phyloP scores from a whole-genome alignment of 139 green algal species.

The Chlamydomonas sp. region DNA sequence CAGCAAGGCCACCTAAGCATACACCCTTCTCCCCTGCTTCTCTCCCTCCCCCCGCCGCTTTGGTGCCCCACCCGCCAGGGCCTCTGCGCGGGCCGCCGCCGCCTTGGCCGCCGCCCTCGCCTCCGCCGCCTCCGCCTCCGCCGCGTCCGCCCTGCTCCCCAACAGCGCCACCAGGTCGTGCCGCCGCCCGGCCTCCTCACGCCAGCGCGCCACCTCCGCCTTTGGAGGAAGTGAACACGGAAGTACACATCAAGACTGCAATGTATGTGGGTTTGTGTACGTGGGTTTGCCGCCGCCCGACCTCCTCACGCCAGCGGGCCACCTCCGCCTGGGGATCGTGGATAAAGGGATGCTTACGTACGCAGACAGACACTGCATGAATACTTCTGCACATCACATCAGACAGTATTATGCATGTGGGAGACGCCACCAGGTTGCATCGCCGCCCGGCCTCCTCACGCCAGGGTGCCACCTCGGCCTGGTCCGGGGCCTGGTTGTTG shows the following conservation, averaged over 20 bases:
- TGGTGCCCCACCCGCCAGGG: neutral
- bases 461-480: too few relatives aligned
- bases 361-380: too few relatives aligned
- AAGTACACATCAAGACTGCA: too few relatives aligned
- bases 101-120: neutral
- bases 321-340: slow-evolving; percentile 10
- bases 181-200: slow-evolving; percentile 12
- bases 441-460: slow-evolving; percentile 10
- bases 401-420: too few relatives aligned
- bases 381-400: too few relatives aligned
- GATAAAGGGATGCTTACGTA: too few relatives aligned
- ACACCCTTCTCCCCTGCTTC: too few relatives aligned
- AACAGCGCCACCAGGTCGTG: neutral
- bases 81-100: neutral
- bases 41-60: too few relatives aligned
- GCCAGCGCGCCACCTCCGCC: neutral
- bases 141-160: slow-evolving; percentile 15
- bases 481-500: too few relatives aligned
- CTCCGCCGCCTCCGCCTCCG: slow-evolving; percentile 25
- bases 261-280: too few relatives aligned
- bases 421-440: neutral
- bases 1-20: too few relatives aligned
- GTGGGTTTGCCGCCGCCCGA: neutral
- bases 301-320: neutral
- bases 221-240: neutral